phyloP scores from a whole-genome alignment of 768 basidiomycete species.

The Tephrocybe sp. region DNA sequence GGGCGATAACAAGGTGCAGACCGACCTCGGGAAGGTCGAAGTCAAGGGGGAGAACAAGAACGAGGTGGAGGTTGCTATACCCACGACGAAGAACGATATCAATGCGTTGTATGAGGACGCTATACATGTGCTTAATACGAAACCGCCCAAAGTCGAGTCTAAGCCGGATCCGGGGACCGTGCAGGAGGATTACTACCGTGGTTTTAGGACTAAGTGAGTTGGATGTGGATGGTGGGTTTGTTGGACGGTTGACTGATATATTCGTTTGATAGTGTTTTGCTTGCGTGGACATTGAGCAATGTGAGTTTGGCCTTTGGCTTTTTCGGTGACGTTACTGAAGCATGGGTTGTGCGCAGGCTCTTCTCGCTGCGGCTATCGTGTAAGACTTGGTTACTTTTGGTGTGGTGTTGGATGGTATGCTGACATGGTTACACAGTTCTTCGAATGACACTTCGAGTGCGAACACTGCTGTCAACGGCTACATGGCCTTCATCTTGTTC shows the following conservation, averaged over 20 bases:
- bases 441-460: slow-evolving; percentile 55
- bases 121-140: slow-evolving; percentile 73
- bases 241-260: slow-evolving; percentile 16
- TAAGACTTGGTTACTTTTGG: slow-evolving; percentile 33
- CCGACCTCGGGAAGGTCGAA: slow-evolving; percentile 68
- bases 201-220: slow-evolving; percentile 86
- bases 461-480: slow-evolving; percentile 67
- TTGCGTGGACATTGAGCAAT: slow-evolving; percentile 90
- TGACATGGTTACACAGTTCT: slow-evolving; percentile 32
- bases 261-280: slow-evolving; percentile 38
- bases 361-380: slow-evolving; percentile 77
- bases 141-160: slow-evolving; percentile 70
- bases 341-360: slow-evolving; percentile 38
- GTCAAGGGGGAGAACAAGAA: slow-evolving; percentile 50
- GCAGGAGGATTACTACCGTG: slow-evolving; percentile 87
- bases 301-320: slow-evolving; percentile 36
- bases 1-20: slow-evolving; percentile 84
- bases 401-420: no score
- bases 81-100: slow-evolving; percentile 86
- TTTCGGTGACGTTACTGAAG: slow-evolving; percentile 1
- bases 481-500: slow-evolving; percentile 87
- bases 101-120: slow-evolving; percentile 92
- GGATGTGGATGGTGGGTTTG: not conserved
- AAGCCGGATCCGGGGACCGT: slow-evolving; percentile 60
- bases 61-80: slow-evolving; percentile 85